phyloP scores from a whole-genome alignment of 169 alveolate species.

The Plasmodium relictum region DNA sequence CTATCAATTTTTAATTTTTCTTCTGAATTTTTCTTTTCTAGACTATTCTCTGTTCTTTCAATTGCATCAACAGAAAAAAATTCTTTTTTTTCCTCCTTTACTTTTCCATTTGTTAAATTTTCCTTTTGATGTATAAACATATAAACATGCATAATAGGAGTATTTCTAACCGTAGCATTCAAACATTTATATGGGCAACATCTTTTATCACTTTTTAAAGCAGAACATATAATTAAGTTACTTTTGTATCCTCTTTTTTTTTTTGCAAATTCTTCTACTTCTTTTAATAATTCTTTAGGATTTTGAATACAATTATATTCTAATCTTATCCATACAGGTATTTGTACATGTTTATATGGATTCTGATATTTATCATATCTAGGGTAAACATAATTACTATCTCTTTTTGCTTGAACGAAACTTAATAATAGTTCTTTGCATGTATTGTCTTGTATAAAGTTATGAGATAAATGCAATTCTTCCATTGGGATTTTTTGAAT shows the following conservation, averaged over 20 bases:
- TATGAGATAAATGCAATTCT: conserved; percentile 73
- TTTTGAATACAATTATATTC: conserved; percentile 75
- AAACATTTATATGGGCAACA: conserved; percentile 73
- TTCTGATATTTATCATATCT: conserved; percentile 70
- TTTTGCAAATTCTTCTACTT: conserved; percentile 69
- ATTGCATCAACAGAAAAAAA: background rate
- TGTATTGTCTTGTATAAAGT: conserved; percentile 63
- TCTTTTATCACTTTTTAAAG: conserved; percentile 75
- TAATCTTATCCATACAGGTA: conserved; percentile 76
- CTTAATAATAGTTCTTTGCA: conserved; percentile 68
- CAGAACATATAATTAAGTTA: conserved; percentile 50
- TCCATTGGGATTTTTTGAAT: conserved; percentile 71
- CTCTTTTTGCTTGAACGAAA: conserved; percentile 71
- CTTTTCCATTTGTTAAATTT: conserved; percentile 31
- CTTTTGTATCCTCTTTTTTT: conserved; percentile 72
- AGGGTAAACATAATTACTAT: conserved; percentile 61
- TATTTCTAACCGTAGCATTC: conserved; percentile 43
- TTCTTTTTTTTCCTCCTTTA: conserved; percentile 57
- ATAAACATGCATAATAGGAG: conserved; percentile 76
- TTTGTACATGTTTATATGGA: conserved; percentile 41
- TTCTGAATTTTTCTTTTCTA: background rate
- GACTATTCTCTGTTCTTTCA: background rate
- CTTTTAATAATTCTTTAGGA: conserved; percentile 68
- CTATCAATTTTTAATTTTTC: background rate
- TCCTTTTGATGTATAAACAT: conserved; percentile 78